Percentiles rank a stretch among this genome's conserved stretches.
Evolutionary conservation across 345 rosid genomes (phyloP).

Genomic region (Punica granatum): DNA sequence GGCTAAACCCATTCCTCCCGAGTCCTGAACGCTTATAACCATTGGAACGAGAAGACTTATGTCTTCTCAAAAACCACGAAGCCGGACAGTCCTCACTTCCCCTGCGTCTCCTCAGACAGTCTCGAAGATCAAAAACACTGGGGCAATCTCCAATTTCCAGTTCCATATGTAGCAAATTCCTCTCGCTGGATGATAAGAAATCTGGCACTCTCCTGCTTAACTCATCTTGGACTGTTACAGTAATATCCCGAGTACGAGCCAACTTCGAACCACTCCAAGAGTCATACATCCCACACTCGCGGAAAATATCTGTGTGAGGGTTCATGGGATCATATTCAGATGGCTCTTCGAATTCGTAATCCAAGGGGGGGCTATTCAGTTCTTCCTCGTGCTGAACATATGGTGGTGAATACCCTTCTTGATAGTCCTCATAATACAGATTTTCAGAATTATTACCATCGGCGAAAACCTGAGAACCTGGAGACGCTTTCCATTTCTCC

Average conservation of each 20-base stretch:
- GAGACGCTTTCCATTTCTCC: slow-evolving; percentile 32
- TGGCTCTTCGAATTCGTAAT: slow-evolving; percentile 26
- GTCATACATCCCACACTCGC: slow-evolving; percentile 15
- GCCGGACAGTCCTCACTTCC: slow-evolving; percentile 15
- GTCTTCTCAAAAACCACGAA: slow-evolving; percentile 20
- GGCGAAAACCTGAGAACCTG: slow-evolving; percentile 14
- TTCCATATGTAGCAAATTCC: slow-evolving; percentile 22
- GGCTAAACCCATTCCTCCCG: slow-evolving; percentile 6
- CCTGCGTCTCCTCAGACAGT: slow-evolving; percentile 22
- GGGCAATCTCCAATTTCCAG: slow-evolving; percentile 8
- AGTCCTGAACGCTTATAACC: slow-evolving; percentile 18
- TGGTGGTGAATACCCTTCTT: neutral
- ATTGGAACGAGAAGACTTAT: slow-evolving; percentile 14
- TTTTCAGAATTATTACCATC: slow-evolving; percentile 52
- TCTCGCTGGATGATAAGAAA: slow-evolving; percentile 19
- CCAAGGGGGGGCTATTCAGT: slow-evolving; percentile 15
- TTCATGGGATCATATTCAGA: slow-evolving; percentile 22
- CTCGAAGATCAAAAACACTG: slow-evolving; percentile 29
- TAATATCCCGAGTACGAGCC: slow-evolving; percentile 17
- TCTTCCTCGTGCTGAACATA: slow-evolving; percentile 5
- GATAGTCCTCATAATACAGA: slow-evolving; percentile 10
- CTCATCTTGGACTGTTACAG: slow-evolving; percentile 10
- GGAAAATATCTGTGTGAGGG: slow-evolving; percentile 14
- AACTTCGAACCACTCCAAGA: slow-evolving; percentile 17
- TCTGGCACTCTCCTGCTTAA: slow-evolving; percentile 20